A percentile compares a stretch with the other conserved stretches of the same genome.
Conservation (phyloP, 2,329 filamentous ascomycete species). For the Cladosporium sp. region DNA sequence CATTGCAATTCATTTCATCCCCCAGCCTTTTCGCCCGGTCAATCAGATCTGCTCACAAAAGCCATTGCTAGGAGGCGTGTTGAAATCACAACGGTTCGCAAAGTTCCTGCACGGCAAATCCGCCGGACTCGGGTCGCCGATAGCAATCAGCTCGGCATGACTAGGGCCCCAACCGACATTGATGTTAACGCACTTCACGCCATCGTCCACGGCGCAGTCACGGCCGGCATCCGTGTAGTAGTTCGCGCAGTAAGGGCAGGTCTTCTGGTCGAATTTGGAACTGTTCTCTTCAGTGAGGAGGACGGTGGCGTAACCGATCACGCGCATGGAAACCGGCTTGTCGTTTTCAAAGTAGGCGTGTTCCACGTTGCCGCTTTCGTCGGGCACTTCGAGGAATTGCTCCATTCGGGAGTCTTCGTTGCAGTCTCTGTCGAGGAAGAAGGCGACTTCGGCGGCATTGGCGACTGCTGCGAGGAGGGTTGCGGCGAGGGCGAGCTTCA, state of each 20-base stretch:
- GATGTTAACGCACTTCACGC: slow-evolving; percentile 1
- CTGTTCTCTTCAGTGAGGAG: not conserved
- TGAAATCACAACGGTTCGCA: not conserved
- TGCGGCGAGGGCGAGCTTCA: no score
- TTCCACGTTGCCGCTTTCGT: not conserved
- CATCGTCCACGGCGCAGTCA: not conserved
- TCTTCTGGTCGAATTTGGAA: not conserved
- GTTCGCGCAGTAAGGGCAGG: not conserved
- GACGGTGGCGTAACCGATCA: not conserved
- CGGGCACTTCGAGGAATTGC: not conserved
- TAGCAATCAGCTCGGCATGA: not conserved
- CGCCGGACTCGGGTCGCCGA: not conserved
- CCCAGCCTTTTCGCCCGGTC: no score
- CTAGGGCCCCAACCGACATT: not conserved
- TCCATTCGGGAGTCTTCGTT: not conserved
- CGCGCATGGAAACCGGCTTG: not conserved
- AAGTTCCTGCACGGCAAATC: not conserved
- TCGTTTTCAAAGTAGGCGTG: not conserved
- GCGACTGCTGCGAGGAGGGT: not conserved
- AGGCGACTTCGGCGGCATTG: not conserved
- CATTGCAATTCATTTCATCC: no score
- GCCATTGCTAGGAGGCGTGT: not conserved
- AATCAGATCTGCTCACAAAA: not conserved
- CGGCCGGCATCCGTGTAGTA: not conserved
- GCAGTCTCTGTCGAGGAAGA: not conserved